phyloP scores from a whole-genome alignment of 371 early-diverging fungal species.

The Mucor indicus region DNA sequence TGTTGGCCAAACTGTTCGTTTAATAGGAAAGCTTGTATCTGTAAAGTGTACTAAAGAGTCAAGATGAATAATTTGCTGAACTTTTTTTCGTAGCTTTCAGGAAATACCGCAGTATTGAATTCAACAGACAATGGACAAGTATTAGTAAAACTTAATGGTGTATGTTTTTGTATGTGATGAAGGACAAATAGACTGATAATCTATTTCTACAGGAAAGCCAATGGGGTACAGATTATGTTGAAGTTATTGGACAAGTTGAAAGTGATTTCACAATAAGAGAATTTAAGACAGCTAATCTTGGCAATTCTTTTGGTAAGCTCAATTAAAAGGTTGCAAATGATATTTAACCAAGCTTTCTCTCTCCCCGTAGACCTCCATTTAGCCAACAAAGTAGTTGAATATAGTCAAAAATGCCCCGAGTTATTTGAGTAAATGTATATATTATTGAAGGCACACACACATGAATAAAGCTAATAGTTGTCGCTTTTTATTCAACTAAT shows the following conservation, averaged over 20 bases:
- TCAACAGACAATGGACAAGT: slow-evolving; percentile 53
- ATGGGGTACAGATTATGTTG: slow-evolving; percentile 43
- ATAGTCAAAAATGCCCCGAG: slow-evolving; percentile 37
- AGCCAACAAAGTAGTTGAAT: slow-evolving; percentile 45
- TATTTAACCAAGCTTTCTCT: too few species aligned
- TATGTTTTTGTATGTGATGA: slow-evolving; percentile 20
- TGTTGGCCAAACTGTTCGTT: slow-evolving; percentile 51
- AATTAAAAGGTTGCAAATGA: too few species aligned
- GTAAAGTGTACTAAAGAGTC: slow-evolving; percentile 34
- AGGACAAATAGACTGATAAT: not conserved
- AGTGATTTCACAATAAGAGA: slow-evolving; percentile 38
- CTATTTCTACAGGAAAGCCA: slow-evolving; percentile 28
- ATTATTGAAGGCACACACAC: not conserved
- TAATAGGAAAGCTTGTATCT: slow-evolving; percentile 52
- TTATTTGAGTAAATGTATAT: slow-evolving; percentile 31
- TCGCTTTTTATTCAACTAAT: not conserved
- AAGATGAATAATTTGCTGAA: not conserved
- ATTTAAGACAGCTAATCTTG: slow-evolving; percentile 38
- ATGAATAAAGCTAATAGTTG: not conserved
- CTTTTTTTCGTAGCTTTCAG: slow-evolving; percentile 37
- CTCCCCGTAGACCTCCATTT: slow-evolving; percentile 30
- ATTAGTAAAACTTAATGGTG: slow-evolving; percentile 47
- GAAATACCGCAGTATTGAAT: slow-evolving; percentile 48
- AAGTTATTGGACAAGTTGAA: slow-evolving; percentile 46
- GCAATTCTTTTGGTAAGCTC: slow-evolving; percentile 38